Conservation (phyloP, 768 basidiomycete genomes). For the Termitomyces sp. region DNA sequence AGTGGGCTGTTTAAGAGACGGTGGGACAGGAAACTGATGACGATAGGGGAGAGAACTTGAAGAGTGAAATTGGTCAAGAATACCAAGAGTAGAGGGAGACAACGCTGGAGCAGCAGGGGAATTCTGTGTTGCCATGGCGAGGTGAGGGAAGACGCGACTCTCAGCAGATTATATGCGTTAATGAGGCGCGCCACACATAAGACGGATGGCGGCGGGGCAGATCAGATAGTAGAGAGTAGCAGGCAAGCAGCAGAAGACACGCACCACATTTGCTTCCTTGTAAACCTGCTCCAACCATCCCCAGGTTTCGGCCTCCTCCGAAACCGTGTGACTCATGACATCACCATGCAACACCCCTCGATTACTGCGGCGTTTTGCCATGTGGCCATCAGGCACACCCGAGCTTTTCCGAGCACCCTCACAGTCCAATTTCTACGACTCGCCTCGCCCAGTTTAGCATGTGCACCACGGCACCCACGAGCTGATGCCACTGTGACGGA, state of each 20-base stretch:
- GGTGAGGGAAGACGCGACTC: neutral
- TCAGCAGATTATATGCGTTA: neutral
- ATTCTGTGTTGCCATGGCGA: constrained; percentile 1
- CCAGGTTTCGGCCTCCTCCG: constrained; percentile 10
- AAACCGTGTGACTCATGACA: constrained; percentile 28
- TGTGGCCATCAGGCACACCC: neutral
- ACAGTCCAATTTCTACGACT: neutral
- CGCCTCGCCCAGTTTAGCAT: neutral
- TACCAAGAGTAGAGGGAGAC: neutral
- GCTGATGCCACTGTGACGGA: neutral
- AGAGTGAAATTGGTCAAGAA: neutral
- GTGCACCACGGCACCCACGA: constrained; percentile 1
- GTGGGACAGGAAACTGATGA: constrained; percentile 1
- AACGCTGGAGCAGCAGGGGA: neutral
- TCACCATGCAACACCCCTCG: constrained; percentile 14
- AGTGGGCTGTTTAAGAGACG: constrained; percentile 11
- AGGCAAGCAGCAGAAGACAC: neutral
- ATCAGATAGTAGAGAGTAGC: neutral
- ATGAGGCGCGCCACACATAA: neutral
- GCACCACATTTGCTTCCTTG: neutral
- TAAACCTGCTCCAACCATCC: constrained; percentile 2
- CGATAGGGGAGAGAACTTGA: neutral
- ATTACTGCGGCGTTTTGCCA: neutral
- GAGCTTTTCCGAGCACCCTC: neutral
- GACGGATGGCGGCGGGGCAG: neutral